These are phyloP conservation scores for Cyclotella baltica DNA, from an alignment of 108 stramenopile species.

Conservation along the genomic window DNA sequence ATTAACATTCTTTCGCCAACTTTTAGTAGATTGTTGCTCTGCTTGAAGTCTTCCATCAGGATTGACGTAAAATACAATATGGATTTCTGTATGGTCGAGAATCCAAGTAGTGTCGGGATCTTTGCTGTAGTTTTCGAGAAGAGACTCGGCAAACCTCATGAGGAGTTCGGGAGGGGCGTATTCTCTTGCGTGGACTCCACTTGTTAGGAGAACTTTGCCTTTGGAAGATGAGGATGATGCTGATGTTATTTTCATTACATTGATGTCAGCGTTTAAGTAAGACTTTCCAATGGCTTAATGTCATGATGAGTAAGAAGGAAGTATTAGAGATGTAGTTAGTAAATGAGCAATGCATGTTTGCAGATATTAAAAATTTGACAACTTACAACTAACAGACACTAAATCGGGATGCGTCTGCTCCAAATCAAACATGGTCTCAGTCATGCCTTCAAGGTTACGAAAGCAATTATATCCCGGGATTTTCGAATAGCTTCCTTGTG, in stretches of 20 bases:
- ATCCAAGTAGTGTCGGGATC: constrained; percentile 56
- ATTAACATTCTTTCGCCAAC: constrained; percentile 61
- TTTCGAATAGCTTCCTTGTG: constrained; percentile 12
- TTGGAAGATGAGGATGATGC: constrained; percentile 21
- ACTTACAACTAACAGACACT: constrained; percentile 2
- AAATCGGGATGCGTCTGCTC: constrained; percentile 12
- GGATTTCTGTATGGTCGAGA: constrained; percentile 54
- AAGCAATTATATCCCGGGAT: constrained; percentile 40
- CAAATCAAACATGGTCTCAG: constrained; percentile 31
- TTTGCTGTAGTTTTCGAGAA: constrained; percentile 30
- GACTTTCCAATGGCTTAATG: constrained; percentile 51
- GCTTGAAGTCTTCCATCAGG: constrained; percentile 64
- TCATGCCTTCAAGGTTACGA: constrained; percentile 36
- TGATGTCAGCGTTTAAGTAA: constrained; percentile 51
- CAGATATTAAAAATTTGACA: not conserved
- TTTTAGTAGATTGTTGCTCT: constrained; percentile 36
- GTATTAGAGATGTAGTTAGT: not conserved
- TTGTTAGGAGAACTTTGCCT: constrained; percentile 25
- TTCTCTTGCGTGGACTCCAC: constrained; percentile 62
- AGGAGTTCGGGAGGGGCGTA: constrained; percentile 63
- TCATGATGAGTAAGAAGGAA: not conserved
- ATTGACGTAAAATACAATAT: constrained; percentile 62
- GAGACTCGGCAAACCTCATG: constrained; percentile 36
- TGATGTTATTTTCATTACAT: constrained; percentile 52
- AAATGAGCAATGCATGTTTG: not conserved